phyloP scores from a whole-genome alignment of 345 rosid genomes.

The Bruguiera parviflora region DNA sequence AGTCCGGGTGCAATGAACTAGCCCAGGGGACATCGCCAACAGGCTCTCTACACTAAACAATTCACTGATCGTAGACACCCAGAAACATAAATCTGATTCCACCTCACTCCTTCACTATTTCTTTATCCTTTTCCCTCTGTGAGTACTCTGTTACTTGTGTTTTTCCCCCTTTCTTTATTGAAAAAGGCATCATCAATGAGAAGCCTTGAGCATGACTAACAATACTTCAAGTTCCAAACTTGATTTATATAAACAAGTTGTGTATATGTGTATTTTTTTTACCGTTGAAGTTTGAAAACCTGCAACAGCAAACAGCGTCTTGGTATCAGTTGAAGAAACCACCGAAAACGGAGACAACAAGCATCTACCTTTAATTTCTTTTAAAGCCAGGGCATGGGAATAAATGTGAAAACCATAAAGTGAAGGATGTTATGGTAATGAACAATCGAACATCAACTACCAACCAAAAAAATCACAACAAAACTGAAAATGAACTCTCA shows the following conservation, averaged over 20 bases:
- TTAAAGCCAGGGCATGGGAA: conserved; percentile 23
- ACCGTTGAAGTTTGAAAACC: conserved; percentile 63
- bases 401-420: conserved; percentile 34
- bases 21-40: conserved; percentile 56
- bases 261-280: conserved; percentile 20
- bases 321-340: conserved; percentile 65
- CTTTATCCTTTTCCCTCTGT: conserved; percentile 25
- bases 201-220: conserved; percentile 23
- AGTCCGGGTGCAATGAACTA: conserved; percentile 46
- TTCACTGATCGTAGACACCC: conserved; percentile 40
- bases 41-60: conserved; percentile 40
- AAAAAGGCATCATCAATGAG: conserved; percentile 26
- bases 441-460: conserved; percentile 41
- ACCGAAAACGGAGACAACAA: conserved; percentile 71
- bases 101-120: conserved; percentile 31
- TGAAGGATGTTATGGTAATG: conserved; percentile 18
- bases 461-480: conserved; percentile 36
- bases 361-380: conserved; percentile 49
- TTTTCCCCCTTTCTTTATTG: conserved; percentile 22
- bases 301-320: conserved; percentile 86
- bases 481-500: conserved; percentile 39
- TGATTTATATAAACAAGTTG: conserved; percentile 26
- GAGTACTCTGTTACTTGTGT: conserved; percentile 26
- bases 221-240: conserved; percentile 61
- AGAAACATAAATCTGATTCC: conserved; percentile 53